Conservation (phyloP, 139 green algal species). For the Prasinococcaceae sp. region DNA sequence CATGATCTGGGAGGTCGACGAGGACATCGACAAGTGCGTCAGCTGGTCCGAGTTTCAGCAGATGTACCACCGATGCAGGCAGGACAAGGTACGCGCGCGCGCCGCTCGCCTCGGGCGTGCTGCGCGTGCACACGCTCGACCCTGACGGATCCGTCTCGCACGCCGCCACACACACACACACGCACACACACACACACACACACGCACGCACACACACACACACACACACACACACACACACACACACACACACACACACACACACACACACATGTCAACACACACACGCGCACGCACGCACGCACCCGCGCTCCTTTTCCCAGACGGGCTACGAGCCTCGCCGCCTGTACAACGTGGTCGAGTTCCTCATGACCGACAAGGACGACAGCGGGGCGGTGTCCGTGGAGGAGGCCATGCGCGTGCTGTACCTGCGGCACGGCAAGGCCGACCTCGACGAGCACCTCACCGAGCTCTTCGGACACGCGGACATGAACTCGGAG, state of each 20-base stretch:
- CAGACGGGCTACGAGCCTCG: slow-evolving; percentile 77
- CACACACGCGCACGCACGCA: too few species aligned
- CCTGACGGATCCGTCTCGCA: too few species aligned
- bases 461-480: slow-evolving; percentile 83
- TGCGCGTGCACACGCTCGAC: too few species aligned
- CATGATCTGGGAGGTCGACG: slow-evolving; percentile 97
- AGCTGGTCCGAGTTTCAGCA: slow-evolving; percentile 67
- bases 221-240: too few species aligned
- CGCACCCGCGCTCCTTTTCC: too few species aligned
- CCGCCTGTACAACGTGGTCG: slow-evolving; percentile 79
- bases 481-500: slow-evolving; percentile 66
- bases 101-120: too few species aligned
- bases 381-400: slow-evolving; percentile 46
- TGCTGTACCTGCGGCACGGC: slow-evolving; percentile 79
- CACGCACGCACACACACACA: too few species aligned
- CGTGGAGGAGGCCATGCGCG: slow-evolving; percentile 69
- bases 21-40: slow-evolving; percentile 67
- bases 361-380: slow-evolving; percentile 89
- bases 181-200: too few species aligned
- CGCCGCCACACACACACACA: too few species aligned
- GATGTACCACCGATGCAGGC: slow-evolving; percentile 68
- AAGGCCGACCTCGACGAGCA: slow-evolving; percentile 36
- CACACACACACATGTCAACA: too few species aligned
- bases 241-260: too few species aligned
- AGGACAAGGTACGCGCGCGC: too few species aligned